Base-by-base conservation (phyloP, 441 rosid species). In the Erodium trifolium region DNA sequence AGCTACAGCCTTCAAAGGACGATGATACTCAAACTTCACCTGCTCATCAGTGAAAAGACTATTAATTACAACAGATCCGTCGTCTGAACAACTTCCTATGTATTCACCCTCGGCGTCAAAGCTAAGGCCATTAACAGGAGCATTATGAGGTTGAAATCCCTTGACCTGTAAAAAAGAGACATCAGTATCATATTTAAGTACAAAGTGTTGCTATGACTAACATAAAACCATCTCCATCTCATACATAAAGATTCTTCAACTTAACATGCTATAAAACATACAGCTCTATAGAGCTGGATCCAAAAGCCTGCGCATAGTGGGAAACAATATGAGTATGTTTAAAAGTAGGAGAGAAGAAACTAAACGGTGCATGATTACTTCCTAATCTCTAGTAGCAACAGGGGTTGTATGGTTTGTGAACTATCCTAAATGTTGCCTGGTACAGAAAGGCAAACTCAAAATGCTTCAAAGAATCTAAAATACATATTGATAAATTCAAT, bases 21-120 rank as follows among this genome's bases (percentile, higher is more conserved):
- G 95, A 80, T 89, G 99, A 76, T 95, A 92, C 6, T 90, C 95
- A 51, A 87, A 90, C 80, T 78, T 95, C 97, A 90, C 67, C 75
- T 79, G 87, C 83, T 92, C 96, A 69, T 95, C 99, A 69, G 87
- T 90, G 85, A 95, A 95, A 72, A 95, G 96, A 62, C 99, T 87
- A 73, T 89, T 89, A 73, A 92, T 85, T 29, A 89, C 86, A 35
- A 95, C 96, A 79, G 95, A 85, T 14, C 99, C 98, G 77, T 90
- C 99, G 82, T 95, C 96, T 0, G 99, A 95, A 85, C 99, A 92
- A 80, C 99, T 95, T 74, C 92, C 99, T 9, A 95, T 79, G 71
- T 85, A 92, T 82, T 95, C 99, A 72, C 98, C 99, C 74, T 89
- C 97, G 2, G 76, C 62, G 67, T 95, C 99, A 78, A 95, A 92